These are phyloP conservation scores for Pontederia paniculata DNA, from an alignment of 176 grass and related monocot genomes.

Conservation along the genomic window DNA sequence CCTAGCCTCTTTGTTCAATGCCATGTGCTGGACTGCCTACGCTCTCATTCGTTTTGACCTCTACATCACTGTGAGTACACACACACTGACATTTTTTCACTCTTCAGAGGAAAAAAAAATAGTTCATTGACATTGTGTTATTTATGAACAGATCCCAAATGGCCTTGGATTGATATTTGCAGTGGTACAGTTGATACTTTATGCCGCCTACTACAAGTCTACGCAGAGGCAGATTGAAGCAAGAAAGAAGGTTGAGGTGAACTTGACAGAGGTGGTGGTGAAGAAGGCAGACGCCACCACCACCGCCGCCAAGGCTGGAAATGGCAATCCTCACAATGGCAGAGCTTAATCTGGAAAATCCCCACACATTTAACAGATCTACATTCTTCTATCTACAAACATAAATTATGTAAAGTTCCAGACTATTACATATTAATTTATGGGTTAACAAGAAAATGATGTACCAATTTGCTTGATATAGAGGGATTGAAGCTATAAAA, in stretches of 20 bases:
- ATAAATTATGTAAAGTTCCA: no score
- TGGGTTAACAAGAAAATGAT: no score
- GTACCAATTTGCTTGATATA: no score
- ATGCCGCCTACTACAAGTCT: neutral
- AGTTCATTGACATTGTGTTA: neutral
- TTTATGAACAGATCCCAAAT: constrained; percentile 9
- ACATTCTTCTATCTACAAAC: no score
- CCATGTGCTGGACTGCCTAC: constrained; percentile 5
- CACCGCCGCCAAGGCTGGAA: constrained; percentile 15
- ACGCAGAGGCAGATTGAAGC: neutral
- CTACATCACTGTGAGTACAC: constrained; percentile 5
- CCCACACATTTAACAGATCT: no score
- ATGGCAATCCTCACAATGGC: no score
- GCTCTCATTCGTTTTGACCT: constrained; percentile 17
- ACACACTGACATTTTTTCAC: neutral
- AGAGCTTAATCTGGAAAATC: no score
- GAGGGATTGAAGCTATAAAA: no score
- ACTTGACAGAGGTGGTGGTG: constrained; percentile 36
- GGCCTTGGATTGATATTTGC: constrained; percentile 2
- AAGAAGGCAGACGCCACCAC: constrained; percentile 13
- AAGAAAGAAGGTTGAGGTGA: constrained; percentile 4
- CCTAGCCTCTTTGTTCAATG: constrained; percentile 6
- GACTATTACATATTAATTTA: no score
- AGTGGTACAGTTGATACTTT: constrained; percentile 4
- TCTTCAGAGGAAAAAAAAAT: neutral